phyloP scores from a whole-genome alignment of 805 yeast genomes.

The Kodamaea sagamina region DNA sequence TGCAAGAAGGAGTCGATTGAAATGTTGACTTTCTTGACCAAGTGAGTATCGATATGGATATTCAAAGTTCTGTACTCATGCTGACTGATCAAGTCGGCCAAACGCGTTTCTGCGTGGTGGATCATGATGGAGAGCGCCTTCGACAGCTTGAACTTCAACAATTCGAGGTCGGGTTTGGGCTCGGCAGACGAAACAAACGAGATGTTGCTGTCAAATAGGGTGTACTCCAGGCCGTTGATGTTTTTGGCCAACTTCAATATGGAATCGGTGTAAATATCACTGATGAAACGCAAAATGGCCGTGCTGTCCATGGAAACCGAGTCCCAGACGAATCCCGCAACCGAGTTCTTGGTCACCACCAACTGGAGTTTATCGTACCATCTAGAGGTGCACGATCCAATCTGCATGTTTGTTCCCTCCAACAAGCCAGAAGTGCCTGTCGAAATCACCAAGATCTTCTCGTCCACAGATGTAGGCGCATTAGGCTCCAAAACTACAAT shows the following conservation, averaged over 20 bases:
- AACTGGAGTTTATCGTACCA: conserved; percentile 62
- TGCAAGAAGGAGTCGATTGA: conserved; percentile 56
- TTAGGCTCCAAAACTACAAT: conserved; percentile 52
- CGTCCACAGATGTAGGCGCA: conserved; percentile 48
- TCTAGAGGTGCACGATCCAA: conserved; percentile 58
- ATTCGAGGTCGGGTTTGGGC: conserved; percentile 37
- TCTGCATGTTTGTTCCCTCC: conserved; percentile 47
- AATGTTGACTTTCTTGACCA: conserved; percentile 42
- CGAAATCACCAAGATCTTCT: conserved; percentile 49
- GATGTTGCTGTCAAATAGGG: conserved; percentile 47
- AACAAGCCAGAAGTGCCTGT: conserved; percentile 53
- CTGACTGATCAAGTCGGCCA: conserved; percentile 58
- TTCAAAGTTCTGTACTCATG: conserved; percentile 52
- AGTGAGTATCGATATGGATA: conserved; percentile 37
- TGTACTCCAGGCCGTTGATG: conserved; percentile 58
- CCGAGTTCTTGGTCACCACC: conserved; percentile 54
- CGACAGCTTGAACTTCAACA: conserved; percentile 40
- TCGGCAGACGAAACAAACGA: conserved; percentile 40
- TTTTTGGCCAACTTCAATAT: conserved; percentile 57
- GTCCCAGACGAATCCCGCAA: conserved; percentile 63
- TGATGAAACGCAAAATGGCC: conserved; percentile 54
- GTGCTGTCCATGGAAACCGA: conserved; percentile 60
- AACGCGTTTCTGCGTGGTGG: conserved; percentile 58
- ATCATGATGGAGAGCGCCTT: conserved; percentile 50
- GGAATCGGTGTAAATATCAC: conserved; percentile 60